A percentile compares a stretch with the other conserved stretches of the same genome.
phyloP scores from a whole-genome alignment of 257 asterid genomes.

The Solanum etuberosum region DNA sequence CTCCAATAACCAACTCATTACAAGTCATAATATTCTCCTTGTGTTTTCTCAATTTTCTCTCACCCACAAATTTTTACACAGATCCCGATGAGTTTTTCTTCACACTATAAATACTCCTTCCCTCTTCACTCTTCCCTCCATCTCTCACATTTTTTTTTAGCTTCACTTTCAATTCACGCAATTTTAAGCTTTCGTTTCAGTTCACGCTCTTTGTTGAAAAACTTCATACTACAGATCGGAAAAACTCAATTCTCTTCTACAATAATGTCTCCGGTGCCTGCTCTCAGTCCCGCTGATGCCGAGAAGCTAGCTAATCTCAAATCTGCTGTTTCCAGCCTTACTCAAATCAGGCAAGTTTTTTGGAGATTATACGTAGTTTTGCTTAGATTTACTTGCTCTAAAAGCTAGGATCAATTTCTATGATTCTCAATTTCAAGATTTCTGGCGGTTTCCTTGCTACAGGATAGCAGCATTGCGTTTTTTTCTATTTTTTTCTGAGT shows the following conservation, averaged over 20 bases:
- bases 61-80: neutral
- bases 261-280: conserved; percentile 34
- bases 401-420: neutral
- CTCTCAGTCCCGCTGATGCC: conserved; percentile 40
- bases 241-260: neutral
- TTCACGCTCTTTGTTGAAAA: neutral
- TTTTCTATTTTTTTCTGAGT: neutral
- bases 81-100: neutral
- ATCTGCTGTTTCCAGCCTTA: conserved; percentile 50
- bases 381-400: neutral
- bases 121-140: neutral
- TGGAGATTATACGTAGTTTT: neutral
- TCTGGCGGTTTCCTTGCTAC: neutral
- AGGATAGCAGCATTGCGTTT: neutral
- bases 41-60: neutral
- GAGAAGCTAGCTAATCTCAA: conserved; percentile 58
- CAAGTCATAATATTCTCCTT: neutral
- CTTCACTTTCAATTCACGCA: neutral
- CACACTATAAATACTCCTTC: neutral
- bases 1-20: neutral
- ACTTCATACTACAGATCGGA: neutral
- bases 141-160: neutral
- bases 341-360: conserved; percentile 46
- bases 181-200: neutral
- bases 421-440: neutral